Conservation (phyloP, 129 eudicot genomes). For the Scalesia atractyloides region DNA sequence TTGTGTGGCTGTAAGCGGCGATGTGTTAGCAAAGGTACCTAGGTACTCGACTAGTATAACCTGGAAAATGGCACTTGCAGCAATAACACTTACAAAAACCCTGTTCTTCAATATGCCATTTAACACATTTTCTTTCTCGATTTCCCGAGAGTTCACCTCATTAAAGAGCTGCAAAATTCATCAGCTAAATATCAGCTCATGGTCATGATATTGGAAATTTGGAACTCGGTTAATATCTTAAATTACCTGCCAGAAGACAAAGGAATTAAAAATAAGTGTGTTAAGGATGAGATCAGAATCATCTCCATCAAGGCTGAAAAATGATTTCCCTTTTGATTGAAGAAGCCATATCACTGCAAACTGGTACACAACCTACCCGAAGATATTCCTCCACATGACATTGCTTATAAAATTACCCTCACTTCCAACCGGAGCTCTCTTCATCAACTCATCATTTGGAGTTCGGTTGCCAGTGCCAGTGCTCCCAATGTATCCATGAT, state of each 20-base stretch:
- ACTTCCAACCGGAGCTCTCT: slow-evolving; percentile 87
- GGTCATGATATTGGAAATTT: neutral
- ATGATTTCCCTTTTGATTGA: slow-evolving; percentile 59
- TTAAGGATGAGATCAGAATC: slow-evolving; percentile 65
- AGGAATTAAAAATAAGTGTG: slow-evolving; percentile 88
- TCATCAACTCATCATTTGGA: slow-evolving; percentile 95
- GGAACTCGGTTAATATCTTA: slow-evolving; percentile 3
- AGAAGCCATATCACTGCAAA: slow-evolving; percentile 77
- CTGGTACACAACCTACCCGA: slow-evolving; percentile 91
- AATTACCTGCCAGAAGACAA: slow-evolving; percentile 99
- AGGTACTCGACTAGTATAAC: slow-evolving; percentile 79
- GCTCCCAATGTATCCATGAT: slow-evolving; percentile 99
- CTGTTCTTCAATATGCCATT: slow-evolving; percentile 81
- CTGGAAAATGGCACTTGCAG: slow-evolving; percentile 69
- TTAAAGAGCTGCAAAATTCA: slow-evolving; percentile 71
- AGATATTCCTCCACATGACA: slow-evolving; percentile 92
- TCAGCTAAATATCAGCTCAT: neutral
- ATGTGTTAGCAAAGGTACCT: slow-evolving; percentile 91
- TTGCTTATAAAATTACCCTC: slow-evolving; percentile 72
- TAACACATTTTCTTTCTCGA: slow-evolving; percentile 76
- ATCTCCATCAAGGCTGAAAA: slow-evolving; percentile 57
- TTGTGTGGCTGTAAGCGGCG: slow-evolving; percentile 66
- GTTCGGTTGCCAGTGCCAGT: slow-evolving; percentile 94
- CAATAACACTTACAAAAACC: slow-evolving; percentile 71
- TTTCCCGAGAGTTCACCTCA: slow-evolving; percentile 86